Base-by-base conservation (phyloP, 2,329 filamentous ascomycete species). In the Celoporthe dispersa region DNA sequence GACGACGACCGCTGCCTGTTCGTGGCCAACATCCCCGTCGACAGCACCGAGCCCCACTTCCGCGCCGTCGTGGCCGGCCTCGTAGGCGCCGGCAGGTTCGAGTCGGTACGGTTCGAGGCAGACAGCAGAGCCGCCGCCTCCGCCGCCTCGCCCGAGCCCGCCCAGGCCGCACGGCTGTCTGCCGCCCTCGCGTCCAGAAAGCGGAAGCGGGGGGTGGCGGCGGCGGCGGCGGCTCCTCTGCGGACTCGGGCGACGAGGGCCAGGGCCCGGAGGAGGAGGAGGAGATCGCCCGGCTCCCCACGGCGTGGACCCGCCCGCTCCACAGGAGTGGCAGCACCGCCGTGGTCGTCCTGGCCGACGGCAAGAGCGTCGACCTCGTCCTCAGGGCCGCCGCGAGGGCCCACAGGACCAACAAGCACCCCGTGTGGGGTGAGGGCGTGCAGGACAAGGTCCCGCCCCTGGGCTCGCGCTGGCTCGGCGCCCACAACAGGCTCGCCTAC, bases 1-100 rank as follows among this genome's bases (percentile, higher is more conserved):
- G 87, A 92, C 79, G 92, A 95, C 75, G 83, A 88, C 22, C 90
- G 94, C 75, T 94, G 92, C 72, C 86, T 99, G 25, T 99, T 97
- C 81, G 79, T 97, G n/a, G 92, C 94, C 73, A 98, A 99, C 76
- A 83, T 97, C 0, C 96, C 96, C 8, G 85, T 91, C 73, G 94
- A 98, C 78, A 91, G 93, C 70, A 97, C 93, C 5, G 90, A 93
- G 69, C 80, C 84, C 1, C 92, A 94, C 75, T 85, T 98, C 57
- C 90, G 93, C 60, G 85, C 90, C 57, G 82, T 98, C 0, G 97
- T 98, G 75, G 83, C 88, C 0, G 84, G 86, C 0, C 87, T 97
- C 22, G 86, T 98, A 0, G 92, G 93, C 11, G 90, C 91, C 0
- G 92, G 92, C 2, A 87, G 92, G 62, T 92, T 98, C 63, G 93